These are phyloP conservation scores for Gossypium trilobum DNA, from an alignment of 441 rosid species.

Conservation along the genomic window DNA sequence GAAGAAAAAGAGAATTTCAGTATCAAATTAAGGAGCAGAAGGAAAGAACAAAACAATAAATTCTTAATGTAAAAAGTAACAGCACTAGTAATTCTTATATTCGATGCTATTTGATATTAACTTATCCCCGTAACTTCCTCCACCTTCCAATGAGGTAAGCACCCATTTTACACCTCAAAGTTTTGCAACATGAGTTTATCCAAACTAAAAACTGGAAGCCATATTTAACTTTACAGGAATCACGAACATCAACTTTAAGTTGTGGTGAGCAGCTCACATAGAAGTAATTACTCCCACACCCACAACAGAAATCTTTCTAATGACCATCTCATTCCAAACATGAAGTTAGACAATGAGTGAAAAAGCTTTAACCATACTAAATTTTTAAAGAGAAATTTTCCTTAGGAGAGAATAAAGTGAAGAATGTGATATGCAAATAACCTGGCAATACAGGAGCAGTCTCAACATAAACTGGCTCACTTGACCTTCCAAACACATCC, in stretches of 20 bases:
- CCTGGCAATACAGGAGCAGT: constrained; percentile 77
- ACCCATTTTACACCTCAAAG: not conserved
- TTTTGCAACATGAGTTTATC: not conserved
- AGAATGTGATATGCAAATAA: constrained; percentile 21
- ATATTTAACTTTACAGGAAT: not conserved
- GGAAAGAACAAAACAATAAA: not conserved
- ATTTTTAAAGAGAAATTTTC: not conserved
- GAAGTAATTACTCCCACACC: not conserved
- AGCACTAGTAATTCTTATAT: not conserved
- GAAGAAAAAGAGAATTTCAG: constrained; percentile 13
- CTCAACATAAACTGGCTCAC: constrained; percentile 68
- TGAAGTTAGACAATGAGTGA: not conserved
- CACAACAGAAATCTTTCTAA: not conserved
- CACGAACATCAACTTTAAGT: not conserved
- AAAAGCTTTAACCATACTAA: not conserved
- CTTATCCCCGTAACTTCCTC: not conserved
- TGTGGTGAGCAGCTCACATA: not conserved
- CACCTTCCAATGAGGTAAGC: not conserved
- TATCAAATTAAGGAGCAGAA: constrained; percentile 8
- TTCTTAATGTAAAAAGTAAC: not conserved
- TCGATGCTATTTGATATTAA: not conserved
- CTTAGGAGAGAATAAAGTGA: not conserved
- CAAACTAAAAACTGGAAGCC: not conserved
- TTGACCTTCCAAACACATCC: constrained; percentile 92
- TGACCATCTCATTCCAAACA: not conserved